Conservation (phyloP, 1,284 basidiomycete genomes). For the Puccinia horiana region DNA sequence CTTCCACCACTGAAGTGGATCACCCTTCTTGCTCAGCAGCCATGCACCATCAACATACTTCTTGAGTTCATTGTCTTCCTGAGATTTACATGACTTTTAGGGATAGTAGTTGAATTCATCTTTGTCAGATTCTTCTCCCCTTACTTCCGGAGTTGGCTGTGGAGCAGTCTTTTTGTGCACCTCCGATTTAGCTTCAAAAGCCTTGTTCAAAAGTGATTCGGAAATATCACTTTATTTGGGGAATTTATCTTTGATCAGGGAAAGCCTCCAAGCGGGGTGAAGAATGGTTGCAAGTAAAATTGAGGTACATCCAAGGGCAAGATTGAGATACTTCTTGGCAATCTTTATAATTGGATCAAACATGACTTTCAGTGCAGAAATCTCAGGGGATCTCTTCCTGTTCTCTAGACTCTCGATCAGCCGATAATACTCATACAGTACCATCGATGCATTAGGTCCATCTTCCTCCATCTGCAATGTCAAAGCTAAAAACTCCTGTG, state of each 20-base stretch:
- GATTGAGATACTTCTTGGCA: neutral
- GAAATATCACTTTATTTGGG: neutral
- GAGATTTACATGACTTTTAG: too few species aligned
- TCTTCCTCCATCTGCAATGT: constrained; percentile 8
- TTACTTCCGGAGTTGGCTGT: too few species aligned
- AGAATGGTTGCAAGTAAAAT: neutral
- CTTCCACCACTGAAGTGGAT: too few species aligned
- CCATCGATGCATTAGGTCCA: neutral
- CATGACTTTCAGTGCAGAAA: neutral
- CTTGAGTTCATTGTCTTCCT: too few species aligned
- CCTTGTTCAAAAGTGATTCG: neutral
- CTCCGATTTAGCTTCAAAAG: neutral
- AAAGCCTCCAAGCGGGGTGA: constrained; percentile 16
- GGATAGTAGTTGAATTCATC: too few species aligned
- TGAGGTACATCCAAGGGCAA: neutral
- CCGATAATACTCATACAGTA: neutral
- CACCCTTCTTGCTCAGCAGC: too few species aligned
- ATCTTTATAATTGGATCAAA: constrained; percentile 17
- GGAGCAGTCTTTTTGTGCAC: too few species aligned
- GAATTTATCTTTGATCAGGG: neutral
- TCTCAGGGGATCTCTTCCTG: neutral
- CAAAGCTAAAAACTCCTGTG: constrained; percentile 10
- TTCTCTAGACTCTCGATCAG: neutral
- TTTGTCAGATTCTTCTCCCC: too few species aligned
- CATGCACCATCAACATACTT: too few species aligned